Conservation (phyloP, 306 rosid genomes). For the Vicia faba region DNA sequence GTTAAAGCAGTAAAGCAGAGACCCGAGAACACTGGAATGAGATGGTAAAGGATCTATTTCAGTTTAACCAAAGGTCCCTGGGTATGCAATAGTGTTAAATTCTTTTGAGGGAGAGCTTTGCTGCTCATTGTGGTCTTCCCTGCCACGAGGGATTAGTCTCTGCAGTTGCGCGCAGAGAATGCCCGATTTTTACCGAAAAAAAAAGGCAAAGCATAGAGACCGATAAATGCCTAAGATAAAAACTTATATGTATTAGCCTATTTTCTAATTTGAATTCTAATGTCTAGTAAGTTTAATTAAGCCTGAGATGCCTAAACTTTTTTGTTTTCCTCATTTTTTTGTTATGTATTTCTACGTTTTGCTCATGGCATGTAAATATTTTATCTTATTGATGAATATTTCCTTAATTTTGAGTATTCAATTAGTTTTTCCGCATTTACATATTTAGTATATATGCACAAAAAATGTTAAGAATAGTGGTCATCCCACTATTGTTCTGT, state of each 20-base stretch:
- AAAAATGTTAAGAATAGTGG: too few species aligned
- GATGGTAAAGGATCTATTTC: too few species aligned
- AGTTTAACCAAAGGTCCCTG: too few species aligned
- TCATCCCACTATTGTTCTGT: not conserved
- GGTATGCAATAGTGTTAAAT: too few species aligned
- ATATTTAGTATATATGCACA: too few species aligned
- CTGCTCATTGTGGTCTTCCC: too few species aligned
- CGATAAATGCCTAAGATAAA: not conserved
- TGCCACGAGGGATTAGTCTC: too few species aligned
- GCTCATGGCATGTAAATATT: not conserved
- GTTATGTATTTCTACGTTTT: not conserved
- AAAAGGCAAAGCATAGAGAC: not conserved
- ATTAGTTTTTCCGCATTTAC: not conserved
- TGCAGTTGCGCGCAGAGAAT: too few species aligned
- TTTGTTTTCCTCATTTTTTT: not conserved
- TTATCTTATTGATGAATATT: not conserved
- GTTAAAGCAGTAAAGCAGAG: not conserved
- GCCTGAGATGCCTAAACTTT: not conserved
- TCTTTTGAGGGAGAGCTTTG: too few species aligned
- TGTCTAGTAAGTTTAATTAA: not conserved
- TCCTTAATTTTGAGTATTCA: not conserved
- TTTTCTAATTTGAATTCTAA: not conserved
- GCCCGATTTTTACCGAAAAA: too few species aligned
- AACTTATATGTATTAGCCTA: not conserved
- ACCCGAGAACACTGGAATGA: too few species aligned